Base-by-base conservation (phyloP, 1,284 basidiomycete genomes). In the Tilletia horrida region DNA sequence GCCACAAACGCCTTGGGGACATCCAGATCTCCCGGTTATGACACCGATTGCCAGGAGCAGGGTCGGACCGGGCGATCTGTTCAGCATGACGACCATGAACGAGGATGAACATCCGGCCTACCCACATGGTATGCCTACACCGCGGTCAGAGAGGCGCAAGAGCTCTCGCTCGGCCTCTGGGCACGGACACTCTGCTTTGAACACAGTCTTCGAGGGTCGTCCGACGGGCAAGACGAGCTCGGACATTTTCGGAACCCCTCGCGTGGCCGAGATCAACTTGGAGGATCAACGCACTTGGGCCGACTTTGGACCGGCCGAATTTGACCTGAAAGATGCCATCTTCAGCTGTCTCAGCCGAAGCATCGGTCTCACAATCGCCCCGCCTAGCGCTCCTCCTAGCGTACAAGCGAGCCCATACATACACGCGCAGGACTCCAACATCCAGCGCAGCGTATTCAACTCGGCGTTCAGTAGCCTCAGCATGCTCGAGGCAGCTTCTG, bases 311-410 rank as follows among this genome's bases (percentile, higher is more conserved):
- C 76, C 81, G 2, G 87, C 88, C 25, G 88, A 90, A 50, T 94
- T 96, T 77, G 91, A 97, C 77, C 86, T 98, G 44, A 88, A 91
- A 52, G 91, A 93, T 72, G 92, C 92, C 71, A 93, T 99, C 42
- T 93, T 98, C 90, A 90, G 90, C 3, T 96, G 92, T 83, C 96
- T 99, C 69, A 93, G 94, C 1, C 95, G 94, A 81, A 96, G 93
- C 3, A 97, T 99, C 67, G 95, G 95, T 2, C 86, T 99, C 13
- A 84, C 89, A 16, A 72, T 70, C 7, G 69, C 71, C 1, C 62
- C 67, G 2, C 67, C 70, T 2, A 70, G 68, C 14, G 43, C 63
- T 7, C 21, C 29, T 27, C 71, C 71, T 2, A 66, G 84, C 78
- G 62, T 81, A 80, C 72, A 82, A 76, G 64, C 82, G 72, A 73